Evolutionary conservation across 805 yeast genomes (phyloP).

Genomic region (Candida khao-thaluensis): DNA sequence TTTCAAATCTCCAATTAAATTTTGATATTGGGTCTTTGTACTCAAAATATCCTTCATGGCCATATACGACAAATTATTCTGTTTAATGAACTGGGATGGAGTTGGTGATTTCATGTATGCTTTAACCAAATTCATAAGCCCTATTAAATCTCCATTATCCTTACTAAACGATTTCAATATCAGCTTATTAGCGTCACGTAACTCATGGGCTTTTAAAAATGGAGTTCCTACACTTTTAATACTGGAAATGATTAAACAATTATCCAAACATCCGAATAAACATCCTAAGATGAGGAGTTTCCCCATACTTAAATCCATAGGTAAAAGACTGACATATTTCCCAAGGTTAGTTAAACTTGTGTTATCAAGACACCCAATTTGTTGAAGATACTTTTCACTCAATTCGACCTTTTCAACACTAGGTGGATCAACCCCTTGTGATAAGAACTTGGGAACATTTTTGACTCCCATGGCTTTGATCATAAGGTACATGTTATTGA

Average conservation of each 20-base stretch:
- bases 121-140: conserved; percentile 57
- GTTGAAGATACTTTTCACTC: conserved; percentile 53
- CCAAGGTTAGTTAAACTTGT: conserved; percentile 72
- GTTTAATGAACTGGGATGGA: conserved; percentile 43
- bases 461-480: conserved; percentile 87
- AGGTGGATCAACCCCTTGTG: conserved; percentile 83
- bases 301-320: conserved; percentile 84
- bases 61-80: conserved; percentile 59
- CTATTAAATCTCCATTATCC: conserved; percentile 74
- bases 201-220: conserved; percentile 60
- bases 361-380: conserved; percentile 67
- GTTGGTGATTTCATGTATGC: conserved; percentile 35
- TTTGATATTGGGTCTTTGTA: conserved; percentile 64
- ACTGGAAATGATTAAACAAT: conserved; percentile 79
- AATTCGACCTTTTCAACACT: conserved; percentile 46
- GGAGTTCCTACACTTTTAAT: conserved; percentile 73
- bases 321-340: conserved; percentile 71
- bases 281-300: conserved; percentile 78
- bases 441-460: conserved; percentile 67
- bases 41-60: conserved; percentile 71
- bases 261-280: conserved; percentile 77
- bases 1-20: conserved; percentile 74
- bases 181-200: conserved; percentile 60
- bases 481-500: conserved; percentile 78
- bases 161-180: conserved; percentile 40